Evolutionary conservation across 2,329 filamentous ascomycete genomes (phyloP), one percentile per base, ranked within the genome.

Genomic region (Penicillium sclerotigenum): DNA sequence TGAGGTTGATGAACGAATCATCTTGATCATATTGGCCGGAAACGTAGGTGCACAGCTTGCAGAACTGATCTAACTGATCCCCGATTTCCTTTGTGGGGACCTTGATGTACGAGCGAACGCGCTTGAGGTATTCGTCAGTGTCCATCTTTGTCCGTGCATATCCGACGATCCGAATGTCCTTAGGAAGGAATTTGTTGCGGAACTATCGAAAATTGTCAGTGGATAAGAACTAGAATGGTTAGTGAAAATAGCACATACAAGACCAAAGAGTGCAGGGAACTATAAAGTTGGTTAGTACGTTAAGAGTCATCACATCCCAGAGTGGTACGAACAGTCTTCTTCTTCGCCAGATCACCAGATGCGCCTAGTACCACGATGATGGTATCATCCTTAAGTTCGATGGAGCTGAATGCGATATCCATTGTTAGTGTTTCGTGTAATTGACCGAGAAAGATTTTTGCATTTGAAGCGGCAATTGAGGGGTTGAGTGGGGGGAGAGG

Each of bases 141-240:
- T 97, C 92, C 94, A 99, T 99, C 83, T 97, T 97, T 68, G 94
- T 99, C 74, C 94, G 88, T 69, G 94, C 94, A 90, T 99, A 99
- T 81, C 94, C 94, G 70, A 99, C 87, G 74, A 99, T 97, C 77
- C 87, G 90, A 78, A 96, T 91, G 77, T 95, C 91, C 79, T 96
- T 96, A 69, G 78, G 94, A 49, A 99, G 89, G 81, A 97, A 99
- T 79, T 97, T 93, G 82, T 99, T 99, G 74, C 94, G 91, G 81
- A 93, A 96, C 92, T 96, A 73, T 62, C 50, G 49, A 22, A 10
- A 50, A 22, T 36, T 40, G 59, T 63, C 38, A 66, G 65, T 55
- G 24, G 42, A 24, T 50, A 36, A 40, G 34, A 34, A 45, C n/a
- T 20, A 29, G 41, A 13, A 18, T 9, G 1, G 43, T 43, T 20